phyloP scores from a whole-genome alignment of 805 yeast genomes.

The Hanseniaspora nectarophila region DNA sequence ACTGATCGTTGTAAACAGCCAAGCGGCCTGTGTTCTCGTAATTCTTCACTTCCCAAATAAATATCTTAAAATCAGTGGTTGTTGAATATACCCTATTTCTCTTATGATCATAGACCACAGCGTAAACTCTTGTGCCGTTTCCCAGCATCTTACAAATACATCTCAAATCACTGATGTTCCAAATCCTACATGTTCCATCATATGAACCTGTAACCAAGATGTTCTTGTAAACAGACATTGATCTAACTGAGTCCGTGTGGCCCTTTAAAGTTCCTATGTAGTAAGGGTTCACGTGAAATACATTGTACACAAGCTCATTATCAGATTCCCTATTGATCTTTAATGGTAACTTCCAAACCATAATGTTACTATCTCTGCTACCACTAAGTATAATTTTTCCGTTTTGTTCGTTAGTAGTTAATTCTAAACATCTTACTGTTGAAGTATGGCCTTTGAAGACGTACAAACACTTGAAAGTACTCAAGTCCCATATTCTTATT shows the following conservation, averaged over 20 bases:
- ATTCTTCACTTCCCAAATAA: conserved; percentile 57
- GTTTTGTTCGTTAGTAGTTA: conserved; percentile 51
- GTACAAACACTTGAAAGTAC: conserved; percentile 77
- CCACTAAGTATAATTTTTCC: conserved; percentile 71
- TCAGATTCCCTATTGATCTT: conserved; percentile 24
- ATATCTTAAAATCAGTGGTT: conserved; percentile 76
- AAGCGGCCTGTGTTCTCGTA: conserved; percentile 15
- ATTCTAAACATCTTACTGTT: conserved; percentile 83
- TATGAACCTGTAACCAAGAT: conserved; percentile 80
- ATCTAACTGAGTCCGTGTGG: conserved; percentile 70
- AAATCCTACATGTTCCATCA: conserved; percentile 79
- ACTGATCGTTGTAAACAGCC: no score
- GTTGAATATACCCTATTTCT: conserved; percentile 80
- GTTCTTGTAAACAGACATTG: conserved; percentile 77
- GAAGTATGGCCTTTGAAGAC: conserved; percentile 85
- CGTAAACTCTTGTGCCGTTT: conserved; percentile 77
- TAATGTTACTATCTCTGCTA: conserved; percentile 71
- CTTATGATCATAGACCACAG: conserved; percentile 69
- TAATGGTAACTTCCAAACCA: conserved; percentile 72
- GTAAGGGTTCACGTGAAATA: conserved; percentile 40
- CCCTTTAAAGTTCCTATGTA: conserved; percentile 60
- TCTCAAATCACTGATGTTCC: conserved; percentile 70
- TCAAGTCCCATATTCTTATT: conserved; percentile 85
- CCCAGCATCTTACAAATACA: conserved; percentile 69
- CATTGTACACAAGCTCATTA: conserved; percentile 26